phyloP scores from a whole-genome alignment of 768 basidiomycete genomes.

The Dioszegia hungarica region DNA sequence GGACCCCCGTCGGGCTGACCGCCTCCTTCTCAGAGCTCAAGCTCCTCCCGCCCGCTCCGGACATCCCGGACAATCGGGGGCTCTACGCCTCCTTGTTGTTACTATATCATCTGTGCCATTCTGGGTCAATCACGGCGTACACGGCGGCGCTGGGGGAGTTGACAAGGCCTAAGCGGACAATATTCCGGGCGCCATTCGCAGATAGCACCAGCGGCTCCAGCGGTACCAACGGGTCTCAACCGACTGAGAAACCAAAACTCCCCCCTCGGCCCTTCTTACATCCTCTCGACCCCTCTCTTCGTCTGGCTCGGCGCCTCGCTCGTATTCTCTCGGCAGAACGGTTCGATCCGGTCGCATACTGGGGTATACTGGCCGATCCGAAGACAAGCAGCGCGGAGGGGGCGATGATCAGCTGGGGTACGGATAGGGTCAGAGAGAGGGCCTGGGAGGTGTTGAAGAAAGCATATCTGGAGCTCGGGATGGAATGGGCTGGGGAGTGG shows the following conservation, averaged over 20 bases:
- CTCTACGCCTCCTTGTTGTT: constrained; percentile 22
- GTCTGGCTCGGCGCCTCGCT: constrained; percentile 1
- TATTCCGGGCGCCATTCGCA: constrained; percentile 10
- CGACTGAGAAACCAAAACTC: constrained; percentile 10
- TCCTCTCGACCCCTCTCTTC: not conserved
- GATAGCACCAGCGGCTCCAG: too few relatives aligned
- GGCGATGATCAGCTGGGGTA: constrained; percentile 25
- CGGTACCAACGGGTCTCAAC: too few relatives aligned
- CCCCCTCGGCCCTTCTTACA: not conserved
- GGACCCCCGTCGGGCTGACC: not conserved
- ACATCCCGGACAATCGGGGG: not conserved
- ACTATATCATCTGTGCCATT: constrained; percentile 27
- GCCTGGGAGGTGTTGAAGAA: constrained; percentile 31
- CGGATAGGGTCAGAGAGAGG: constrained; percentile 21
- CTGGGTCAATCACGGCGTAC: constrained; percentile 1
- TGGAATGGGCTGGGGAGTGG: constrained; percentile 9
- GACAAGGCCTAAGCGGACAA: not conserved
- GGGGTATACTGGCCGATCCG: constrained; percentile 5
- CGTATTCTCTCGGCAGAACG: constrained; percentile 9
- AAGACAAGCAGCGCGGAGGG: constrained; percentile 13
- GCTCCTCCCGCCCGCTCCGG: too few relatives aligned
- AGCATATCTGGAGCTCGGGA: constrained; percentile 21
- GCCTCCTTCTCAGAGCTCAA: not conserved
- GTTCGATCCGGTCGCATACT: constrained; percentile 29
- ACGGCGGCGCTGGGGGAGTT: not conserved